phyloP scores from a whole-genome alignment of 148 eudicot species.

The Vaccinium macrocarpon region DNA sequence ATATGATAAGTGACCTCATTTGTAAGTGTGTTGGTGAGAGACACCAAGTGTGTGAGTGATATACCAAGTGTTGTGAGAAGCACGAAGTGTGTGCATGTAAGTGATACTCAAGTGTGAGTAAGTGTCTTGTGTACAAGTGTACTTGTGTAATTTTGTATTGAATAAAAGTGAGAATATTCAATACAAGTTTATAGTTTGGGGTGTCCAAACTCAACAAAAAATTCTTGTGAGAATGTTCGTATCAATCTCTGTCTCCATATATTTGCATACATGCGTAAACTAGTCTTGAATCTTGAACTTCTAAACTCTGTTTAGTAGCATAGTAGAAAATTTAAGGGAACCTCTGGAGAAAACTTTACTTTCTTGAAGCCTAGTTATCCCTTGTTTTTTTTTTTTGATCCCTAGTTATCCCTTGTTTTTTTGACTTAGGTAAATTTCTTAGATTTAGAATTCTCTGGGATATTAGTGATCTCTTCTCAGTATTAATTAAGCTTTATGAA shows the following conservation, averaged over 20 bases:
- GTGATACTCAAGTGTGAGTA: too few relatives aligned
- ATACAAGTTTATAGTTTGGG: too few relatives aligned
- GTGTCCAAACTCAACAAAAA: too few relatives aligned
- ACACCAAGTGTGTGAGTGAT: too few relatives aligned
- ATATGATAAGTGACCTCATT: too few relatives aligned
- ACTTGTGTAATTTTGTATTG: too few relatives aligned
- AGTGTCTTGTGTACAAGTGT: too few relatives aligned
- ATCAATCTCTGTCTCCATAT: not conserved
- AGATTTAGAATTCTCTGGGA: not conserved
- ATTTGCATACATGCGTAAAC: not conserved
- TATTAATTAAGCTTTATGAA: too few relatives aligned
- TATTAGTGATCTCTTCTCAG: not conserved
- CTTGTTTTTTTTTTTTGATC: not conserved
- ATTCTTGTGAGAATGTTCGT: constrained; percentile 15
- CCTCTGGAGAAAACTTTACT: not conserved
- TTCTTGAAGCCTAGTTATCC: not conserved
- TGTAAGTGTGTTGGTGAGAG: too few relatives aligned
- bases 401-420: not conserved
- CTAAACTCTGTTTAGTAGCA: not conserved
- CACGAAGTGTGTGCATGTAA: too few relatives aligned
- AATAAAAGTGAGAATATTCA: too few relatives aligned
- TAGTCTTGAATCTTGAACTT: not conserved
- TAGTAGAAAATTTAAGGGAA: not conserved
- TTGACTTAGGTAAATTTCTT: not conserved
- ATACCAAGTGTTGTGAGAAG: too few relatives aligned